These are phyloP conservation scores for Phaeosphaeria sp. DNA, from an alignment of 2,329 filamentous ascomycete species.

Conservation along the genomic window DNA sequence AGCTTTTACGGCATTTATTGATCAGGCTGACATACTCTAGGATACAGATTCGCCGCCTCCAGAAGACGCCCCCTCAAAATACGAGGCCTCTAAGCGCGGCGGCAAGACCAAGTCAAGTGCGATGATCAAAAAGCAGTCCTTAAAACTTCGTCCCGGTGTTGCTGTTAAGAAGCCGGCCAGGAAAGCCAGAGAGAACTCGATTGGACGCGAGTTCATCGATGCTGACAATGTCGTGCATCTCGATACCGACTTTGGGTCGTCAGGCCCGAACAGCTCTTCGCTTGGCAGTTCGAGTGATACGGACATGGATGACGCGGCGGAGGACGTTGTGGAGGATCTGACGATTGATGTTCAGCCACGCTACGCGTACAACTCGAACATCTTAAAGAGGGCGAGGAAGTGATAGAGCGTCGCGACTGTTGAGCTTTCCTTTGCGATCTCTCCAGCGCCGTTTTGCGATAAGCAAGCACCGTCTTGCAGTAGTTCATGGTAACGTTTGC, in stretches of 20 bases:
- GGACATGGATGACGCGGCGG: background rate
- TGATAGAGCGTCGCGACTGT: background rate
- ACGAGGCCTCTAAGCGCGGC: background rate
- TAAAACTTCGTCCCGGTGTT: background rate
- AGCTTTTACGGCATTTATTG: background rate
- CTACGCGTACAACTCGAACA: constrained; percentile 10
- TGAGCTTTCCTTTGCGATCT: background rate
- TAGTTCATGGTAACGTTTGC: background rate
- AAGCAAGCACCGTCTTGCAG: background rate
- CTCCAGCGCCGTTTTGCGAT: background rate
- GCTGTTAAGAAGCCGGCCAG: background rate
- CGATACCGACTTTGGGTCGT: background rate
- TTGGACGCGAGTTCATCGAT: constrained; percentile 7
- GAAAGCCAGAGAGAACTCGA: constrained; percentile 3
- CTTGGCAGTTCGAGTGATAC: constrained; percentile 2
- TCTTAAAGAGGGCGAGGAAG: constrained; percentile 1
- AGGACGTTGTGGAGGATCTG: constrained; percentile 10
- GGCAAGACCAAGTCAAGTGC: background rate
- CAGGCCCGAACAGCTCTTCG: background rate
- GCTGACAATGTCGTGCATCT: constrained; percentile 1
- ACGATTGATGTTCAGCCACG: constrained; percentile 17
- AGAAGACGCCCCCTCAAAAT: background rate
- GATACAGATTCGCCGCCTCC: background rate
- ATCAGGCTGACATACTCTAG: background rate
- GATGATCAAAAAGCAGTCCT: background rate